Evolutionary conservation across 2,329 filamentous ascomycete species (phyloP).

Genomic region (Phoma herbarum): DNA sequence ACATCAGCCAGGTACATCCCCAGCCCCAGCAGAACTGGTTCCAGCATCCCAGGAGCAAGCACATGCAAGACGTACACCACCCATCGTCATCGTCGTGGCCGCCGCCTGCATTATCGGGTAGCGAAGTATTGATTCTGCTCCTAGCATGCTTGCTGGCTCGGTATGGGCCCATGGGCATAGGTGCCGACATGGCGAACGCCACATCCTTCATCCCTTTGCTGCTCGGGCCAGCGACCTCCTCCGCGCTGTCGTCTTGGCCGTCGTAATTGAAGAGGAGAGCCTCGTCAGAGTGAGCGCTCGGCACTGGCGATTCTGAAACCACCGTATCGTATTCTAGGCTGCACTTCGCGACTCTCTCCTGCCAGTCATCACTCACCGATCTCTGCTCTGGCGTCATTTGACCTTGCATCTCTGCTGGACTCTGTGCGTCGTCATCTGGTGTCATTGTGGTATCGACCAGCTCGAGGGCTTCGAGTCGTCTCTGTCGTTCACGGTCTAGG

Average conservation of each 20-base stretch:
- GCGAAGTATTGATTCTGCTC: too few relatives aligned
- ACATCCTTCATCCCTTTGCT: not conserved
- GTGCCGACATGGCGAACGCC: not conserved
- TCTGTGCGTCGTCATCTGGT: not conserved
- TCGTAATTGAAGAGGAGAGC: not conserved
- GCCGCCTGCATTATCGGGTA: not conserved
- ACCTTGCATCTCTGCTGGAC: not conserved
- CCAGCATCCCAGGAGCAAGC: not conserved
- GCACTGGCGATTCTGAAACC: not conserved
- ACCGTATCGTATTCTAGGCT: not conserved
- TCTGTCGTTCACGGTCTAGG: not conserved
- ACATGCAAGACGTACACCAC: not conserved
- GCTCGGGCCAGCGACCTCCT: not conserved
- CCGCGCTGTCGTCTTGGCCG: not conserved
- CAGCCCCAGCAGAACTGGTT: not conserved
- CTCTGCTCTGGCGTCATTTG: not conserved
- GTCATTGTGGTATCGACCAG: too few relatives aligned
- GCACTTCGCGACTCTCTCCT: not conserved
- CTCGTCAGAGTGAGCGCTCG: not conserved
- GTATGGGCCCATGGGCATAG: slow-evolving; percentile 7
- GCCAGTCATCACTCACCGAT: not conserved
- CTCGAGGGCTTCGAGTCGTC: not conserved
- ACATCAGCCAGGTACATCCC: not conserved
- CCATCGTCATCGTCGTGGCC: not conserved
- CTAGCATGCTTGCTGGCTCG: not conserved